phyloP scores from a whole-genome alignment of 257 asterid genomes.

The Linaria vulgaris region DNA sequence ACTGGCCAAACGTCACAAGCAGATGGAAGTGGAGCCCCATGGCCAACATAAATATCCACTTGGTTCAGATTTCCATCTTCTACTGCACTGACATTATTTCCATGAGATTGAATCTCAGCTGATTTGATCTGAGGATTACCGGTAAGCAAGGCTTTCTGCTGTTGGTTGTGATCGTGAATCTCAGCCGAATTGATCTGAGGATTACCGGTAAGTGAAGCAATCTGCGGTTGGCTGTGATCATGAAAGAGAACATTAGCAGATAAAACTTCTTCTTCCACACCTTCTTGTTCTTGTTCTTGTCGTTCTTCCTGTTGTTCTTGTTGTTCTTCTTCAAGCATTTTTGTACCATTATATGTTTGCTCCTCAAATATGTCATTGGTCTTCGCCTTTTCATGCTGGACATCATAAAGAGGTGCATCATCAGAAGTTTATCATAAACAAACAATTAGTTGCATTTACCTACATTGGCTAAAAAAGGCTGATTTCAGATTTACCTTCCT shows the following conservation, averaged over 20 bases:
- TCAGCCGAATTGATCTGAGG: slow-evolving; percentile 44
- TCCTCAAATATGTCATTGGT: slow-evolving; percentile 34
- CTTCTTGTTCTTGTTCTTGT: slow-evolving; percentile 34
- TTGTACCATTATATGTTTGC: slow-evolving; percentile 28
- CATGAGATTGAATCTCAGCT: slow-evolving; percentile 42
- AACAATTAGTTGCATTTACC: slow-evolving; percentile 11
- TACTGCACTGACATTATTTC: slow-evolving; percentile 35
- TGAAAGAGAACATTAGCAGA: slow-evolving; percentile 40
- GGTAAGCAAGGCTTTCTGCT: slow-evolving; percentile 37
- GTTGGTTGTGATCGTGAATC: slow-evolving; percentile 34
- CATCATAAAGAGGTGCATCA: slow-evolving; percentile 22
- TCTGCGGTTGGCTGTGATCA: slow-evolving; percentile 31
- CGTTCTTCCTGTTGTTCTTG: slow-evolving; percentile 17
- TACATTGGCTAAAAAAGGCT: too few species aligned
- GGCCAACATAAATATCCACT: slow-evolving; percentile 42
- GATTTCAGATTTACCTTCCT: background rate
- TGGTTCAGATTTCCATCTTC: slow-evolving; percentile 42
- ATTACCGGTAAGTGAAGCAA: slow-evolving; percentile 38
- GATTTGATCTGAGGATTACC: slow-evolving; percentile 41
- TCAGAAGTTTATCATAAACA: slow-evolving; percentile 9
- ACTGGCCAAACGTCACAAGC: slow-evolving; percentile 63
- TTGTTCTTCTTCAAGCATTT: slow-evolving; percentile 37
- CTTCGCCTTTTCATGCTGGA: slow-evolving; percentile 43
- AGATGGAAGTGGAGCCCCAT: slow-evolving; percentile 40
- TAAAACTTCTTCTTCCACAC: too few species aligned